These are phyloP conservation scores for Globisporangium echinulatum DNA, from an alignment of 352 stramenopile species.

Conservation along the genomic window DNA sequence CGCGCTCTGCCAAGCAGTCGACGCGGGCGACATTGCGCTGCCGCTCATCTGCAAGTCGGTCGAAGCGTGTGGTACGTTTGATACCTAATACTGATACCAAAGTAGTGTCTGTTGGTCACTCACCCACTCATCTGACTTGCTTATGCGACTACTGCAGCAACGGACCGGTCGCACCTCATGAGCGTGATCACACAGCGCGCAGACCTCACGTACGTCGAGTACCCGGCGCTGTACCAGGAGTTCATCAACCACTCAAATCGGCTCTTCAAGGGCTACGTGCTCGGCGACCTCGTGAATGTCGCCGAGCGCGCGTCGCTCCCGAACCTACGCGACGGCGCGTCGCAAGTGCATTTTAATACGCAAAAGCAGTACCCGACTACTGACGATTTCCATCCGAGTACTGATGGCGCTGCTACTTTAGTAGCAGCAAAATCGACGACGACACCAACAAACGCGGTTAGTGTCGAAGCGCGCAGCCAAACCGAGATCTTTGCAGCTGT, in stretches of 20 bases:
- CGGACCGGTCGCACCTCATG: conserved; percentile 80
- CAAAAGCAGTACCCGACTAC: conserved; percentile 69
- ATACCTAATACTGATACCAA: too few species aligned
- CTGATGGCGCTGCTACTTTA: too few species aligned
- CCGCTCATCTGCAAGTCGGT: conserved; percentile 82
- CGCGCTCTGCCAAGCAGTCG: conserved; percentile 27
- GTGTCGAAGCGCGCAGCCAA: conserved; percentile 17
- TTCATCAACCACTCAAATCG: conserved; percentile 77
- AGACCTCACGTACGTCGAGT: conserved; percentile 51
- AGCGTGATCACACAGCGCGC: conserved; percentile 62
- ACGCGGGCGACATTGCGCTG: conserved; percentile 31
- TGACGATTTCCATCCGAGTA: conserved; percentile 43
- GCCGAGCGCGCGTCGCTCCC: conserved; percentile 70
- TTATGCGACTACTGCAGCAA: conserved; percentile 30
- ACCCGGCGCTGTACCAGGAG: conserved; percentile 70
- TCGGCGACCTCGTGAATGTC: conserved; percentile 69
- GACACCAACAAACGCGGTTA: not conserved
- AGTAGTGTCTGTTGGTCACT: not conserved
- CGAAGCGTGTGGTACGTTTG: conserved; percentile 66
- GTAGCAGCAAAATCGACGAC: not conserved
- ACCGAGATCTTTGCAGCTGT: conserved; percentile 52
- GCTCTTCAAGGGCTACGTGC: conserved; percentile 82
- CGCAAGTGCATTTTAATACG: conserved; percentile 75
- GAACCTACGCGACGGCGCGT: conserved; percentile 46
- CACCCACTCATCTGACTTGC: not conserved